Percentiles rank a stretch among this genome's conserved stretches.
Conservation (phyloP, 2,329 filamentous ascomycete genomes). For the Teratosphaeria nubilosa region DNA sequence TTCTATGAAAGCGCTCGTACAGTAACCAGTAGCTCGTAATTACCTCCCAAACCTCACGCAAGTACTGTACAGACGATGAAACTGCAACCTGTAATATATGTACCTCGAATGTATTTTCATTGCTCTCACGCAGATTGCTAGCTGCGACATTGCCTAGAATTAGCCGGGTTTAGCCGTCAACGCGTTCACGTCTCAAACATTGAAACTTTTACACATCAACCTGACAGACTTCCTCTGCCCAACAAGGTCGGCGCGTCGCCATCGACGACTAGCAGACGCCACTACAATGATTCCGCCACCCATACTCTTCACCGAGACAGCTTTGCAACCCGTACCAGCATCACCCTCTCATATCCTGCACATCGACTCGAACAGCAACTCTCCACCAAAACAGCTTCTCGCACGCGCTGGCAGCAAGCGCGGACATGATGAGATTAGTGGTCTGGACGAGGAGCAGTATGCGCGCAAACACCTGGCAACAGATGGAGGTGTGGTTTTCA, state of each 20-base stretch:
- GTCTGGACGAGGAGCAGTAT: slow-evolving; percentile 63
- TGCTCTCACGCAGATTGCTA: too few species aligned
- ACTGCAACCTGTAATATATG: too few species aligned
- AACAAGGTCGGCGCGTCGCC: background rate
- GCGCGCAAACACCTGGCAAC: slow-evolving; percentile 62
- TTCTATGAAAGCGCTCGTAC: background rate
- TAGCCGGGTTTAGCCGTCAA: background rate
- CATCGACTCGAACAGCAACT: slow-evolving; percentile 51
- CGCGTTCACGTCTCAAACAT: slow-evolving; percentile 1
- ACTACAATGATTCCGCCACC: slow-evolving; percentile 11
- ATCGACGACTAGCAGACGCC: background rate
- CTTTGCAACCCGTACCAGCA: slow-evolving; percentile 13
- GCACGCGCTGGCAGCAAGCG: slow-evolving; percentile 23
- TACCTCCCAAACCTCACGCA: background rate
- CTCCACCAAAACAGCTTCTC: slow-evolving; percentile 45
- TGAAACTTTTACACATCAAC: background rate
- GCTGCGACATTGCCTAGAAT: background rate
- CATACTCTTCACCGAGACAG: slow-evolving; percentile 19
- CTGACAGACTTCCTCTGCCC: background rate
- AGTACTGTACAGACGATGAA: too few species aligned
- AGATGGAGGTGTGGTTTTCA: slow-evolving; percentile 75
- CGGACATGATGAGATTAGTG: slow-evolving; percentile 28
- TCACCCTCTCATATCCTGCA: slow-evolving; percentile 48
- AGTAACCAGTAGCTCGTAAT: background rate
- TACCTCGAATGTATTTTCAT: too few species aligned